phyloP scores from a whole-genome alignment of 225 moss, liverwort and hornwort genomes.

The Ulota crispa region DNA sequence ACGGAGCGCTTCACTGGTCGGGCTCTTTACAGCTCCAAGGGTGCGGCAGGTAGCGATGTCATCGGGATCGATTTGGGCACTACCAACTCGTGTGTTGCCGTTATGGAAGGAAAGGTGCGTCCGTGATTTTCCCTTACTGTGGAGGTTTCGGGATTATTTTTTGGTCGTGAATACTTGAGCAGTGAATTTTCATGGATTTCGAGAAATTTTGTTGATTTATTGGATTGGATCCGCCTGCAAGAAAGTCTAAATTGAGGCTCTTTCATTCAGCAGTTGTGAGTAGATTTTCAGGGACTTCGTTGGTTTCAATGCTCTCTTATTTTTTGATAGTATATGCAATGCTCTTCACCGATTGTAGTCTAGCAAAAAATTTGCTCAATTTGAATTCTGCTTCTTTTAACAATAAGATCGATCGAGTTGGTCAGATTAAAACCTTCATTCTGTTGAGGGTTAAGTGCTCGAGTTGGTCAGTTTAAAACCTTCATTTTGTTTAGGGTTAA shows the following conservation, averaged over 20 bases:
- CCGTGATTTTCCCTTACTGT: background rate
- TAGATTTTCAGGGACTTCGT: background rate
- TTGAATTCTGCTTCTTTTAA: too few relatives aligned
- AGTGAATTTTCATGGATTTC: background rate
- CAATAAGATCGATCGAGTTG: background rate
- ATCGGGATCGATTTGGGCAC: constrained; percentile 68
- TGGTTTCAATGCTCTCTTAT: background rate
- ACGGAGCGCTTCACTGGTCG: constrained; percentile 33
- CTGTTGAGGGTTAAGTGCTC: background rate
- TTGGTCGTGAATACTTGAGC: background rate
- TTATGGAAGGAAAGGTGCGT: constrained; percentile 62
- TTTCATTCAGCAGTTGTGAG: background rate
- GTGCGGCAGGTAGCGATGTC: constrained; percentile 58
- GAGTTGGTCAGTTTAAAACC: too few relatives aligned
- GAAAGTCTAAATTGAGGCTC: background rate
- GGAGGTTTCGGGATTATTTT: background rate
- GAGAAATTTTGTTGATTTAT: background rate
- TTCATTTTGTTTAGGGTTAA: background rate
- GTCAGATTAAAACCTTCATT: background rate
- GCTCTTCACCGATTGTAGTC: too few relatives aligned
- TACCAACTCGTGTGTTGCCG: constrained; percentile 59
- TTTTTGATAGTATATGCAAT: background rate
- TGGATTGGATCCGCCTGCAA: background rate
- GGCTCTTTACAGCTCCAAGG: constrained; percentile 47
- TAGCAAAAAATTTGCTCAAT: background rate